Evolutionary conservation across 1,139 yeast genomes (phyloP), one percentile per base, ranked within the genome.

Genomic region (Yarrowia galli): DNA sequence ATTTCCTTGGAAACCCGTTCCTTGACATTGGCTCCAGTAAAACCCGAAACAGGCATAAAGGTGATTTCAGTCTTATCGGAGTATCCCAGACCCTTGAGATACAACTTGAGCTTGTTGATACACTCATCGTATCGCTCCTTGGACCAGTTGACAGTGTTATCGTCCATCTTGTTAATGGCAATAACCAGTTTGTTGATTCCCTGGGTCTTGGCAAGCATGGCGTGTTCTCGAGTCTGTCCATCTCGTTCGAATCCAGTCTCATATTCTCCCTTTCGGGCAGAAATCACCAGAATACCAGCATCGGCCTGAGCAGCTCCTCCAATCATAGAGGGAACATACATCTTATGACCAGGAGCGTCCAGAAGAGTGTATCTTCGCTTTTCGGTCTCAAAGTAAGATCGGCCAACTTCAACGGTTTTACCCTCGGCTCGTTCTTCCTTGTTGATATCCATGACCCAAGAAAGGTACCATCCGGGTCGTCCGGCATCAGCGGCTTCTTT

Each of bases 271-370:
- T 92, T 92, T 85, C 99, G 91, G 71, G 98, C 98, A 73, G 97
- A 91, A 75, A 95, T 95, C 69, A 95, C 98, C 78, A 95, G 86
- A 74, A 95, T 88, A 80, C 98, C 99, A 71, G 95, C 95, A 81
- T 95, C 99, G 67, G 98, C 99, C 83, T 95, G 99, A 53, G 99
- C 92, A 15, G 99, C 99, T 80, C 99, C 99, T 75, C 98, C 98
- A 84, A 96, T 96, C 99, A 95, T 95, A 80, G 93, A 97, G 68
- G 98, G 92, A 72, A 95, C 98, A 78, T 95, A 95, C 91, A 95
- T 90, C 82, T 95, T 95, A 83, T 95, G 99, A 65, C 99, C 99
- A 72, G 99, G 99, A 10, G 99, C 99, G 81, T 95, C 99, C 79
- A 95, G 86, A 74, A 95, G 92, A 63, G 99, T 93, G 83, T 95